Evolutionary conservation across 306 rosid genomes (phyloP), one percentile per base, ranked within the genome.

Genomic region (Inga oerstediana): DNA sequence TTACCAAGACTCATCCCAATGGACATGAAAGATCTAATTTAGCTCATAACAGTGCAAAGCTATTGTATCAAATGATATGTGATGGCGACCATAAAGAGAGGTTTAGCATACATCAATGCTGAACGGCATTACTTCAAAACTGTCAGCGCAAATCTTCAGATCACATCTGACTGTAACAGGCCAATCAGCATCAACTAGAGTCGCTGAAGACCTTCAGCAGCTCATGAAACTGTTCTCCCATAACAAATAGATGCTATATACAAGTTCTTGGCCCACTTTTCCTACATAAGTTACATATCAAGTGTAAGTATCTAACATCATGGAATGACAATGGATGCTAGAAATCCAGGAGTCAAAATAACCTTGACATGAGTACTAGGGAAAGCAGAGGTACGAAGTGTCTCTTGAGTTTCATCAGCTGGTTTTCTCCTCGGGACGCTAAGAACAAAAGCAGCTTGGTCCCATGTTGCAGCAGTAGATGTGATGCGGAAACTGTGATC

Each of bases 291-390:
- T 78, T 74, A 75, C 79, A 80, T 79, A 80, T 45, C 83, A 84
- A 27, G 27, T 58, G 4, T 58, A 58, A 58, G 64, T n/a, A n/a
- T 24, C 79, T 35, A 82, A 74, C 16, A 73, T n/a, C 20, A 62
- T 20, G 32, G 43, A 73, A 72, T 64, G 19, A 67, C 58, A 48
- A 17, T 12, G 70, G 24, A 49, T 64, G 5, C 1, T 15, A 41
- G 20, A 48, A 62, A 51, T 56, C 32, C 24, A 62, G 75, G 46
- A 35, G 37, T 22, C 39, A 48, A 64, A 35, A 66, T 70, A 56
- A 93, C 97, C 97, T 93, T 93, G 16, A 91, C 94, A 58, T 91
- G 96, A 61, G 96, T 86, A 77, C 96, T 89, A 54, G 97, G 97
- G 82, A 93, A 93, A 51, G 94, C 92, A 84, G 95, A 90, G 12